Conservation (phyloP, 352 stramenopile genomes). For the Globisporangium spiculum region DNA sequence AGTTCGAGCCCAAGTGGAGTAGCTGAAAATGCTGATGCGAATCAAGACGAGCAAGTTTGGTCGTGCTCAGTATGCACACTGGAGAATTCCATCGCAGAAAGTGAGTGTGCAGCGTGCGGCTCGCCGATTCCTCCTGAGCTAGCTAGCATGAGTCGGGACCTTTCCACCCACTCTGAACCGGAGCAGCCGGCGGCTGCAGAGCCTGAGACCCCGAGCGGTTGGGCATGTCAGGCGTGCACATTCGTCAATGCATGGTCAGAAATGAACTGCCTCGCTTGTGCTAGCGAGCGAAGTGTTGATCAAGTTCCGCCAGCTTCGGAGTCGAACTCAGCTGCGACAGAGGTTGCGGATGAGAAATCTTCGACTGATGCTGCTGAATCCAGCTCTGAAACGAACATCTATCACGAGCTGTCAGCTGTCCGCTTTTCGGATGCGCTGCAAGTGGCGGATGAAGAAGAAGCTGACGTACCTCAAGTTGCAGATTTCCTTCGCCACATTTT, state of each 20-base stretch:
- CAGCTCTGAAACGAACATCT: slow-evolving; percentile 11
- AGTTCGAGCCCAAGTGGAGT: not conserved
- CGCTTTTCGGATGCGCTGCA: slow-evolving; percentile 37
- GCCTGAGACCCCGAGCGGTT: slow-evolving; percentile 24
- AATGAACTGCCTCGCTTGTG: slow-evolving; percentile 48
- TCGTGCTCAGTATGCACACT: slow-evolving; percentile 63
- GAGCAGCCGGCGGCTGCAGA: not conserved
- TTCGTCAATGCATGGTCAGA: slow-evolving; percentile 62
- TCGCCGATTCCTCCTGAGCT: slow-evolving; percentile 55
- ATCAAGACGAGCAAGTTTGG: slow-evolving; percentile 42
- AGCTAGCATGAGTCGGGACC: slow-evolving; percentile 22
- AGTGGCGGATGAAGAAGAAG: slow-evolving; percentile 26
- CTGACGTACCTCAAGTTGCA: slow-evolving; percentile 25
- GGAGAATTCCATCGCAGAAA: slow-evolving; percentile 56
- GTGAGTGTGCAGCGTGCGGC: slow-evolving; percentile 61
- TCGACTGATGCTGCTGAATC: not conserved
- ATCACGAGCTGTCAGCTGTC: slow-evolving; percentile 25
- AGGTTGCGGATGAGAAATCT: not conserved
- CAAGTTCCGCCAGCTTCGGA: slow-evolving; percentile 24
- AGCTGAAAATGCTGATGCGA: not conserved
- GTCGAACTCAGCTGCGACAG: slow-evolving; percentile 1
- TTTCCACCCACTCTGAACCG: slow-evolving; percentile 2
- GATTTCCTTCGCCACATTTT: slow-evolving; percentile 32
- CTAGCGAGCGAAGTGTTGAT: slow-evolving; percentile 45
- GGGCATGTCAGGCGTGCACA: slow-evolving; percentile 62